Conservation (phyloP, 148 eudicot species). For the Suaeda aralocaspica region DNA sequence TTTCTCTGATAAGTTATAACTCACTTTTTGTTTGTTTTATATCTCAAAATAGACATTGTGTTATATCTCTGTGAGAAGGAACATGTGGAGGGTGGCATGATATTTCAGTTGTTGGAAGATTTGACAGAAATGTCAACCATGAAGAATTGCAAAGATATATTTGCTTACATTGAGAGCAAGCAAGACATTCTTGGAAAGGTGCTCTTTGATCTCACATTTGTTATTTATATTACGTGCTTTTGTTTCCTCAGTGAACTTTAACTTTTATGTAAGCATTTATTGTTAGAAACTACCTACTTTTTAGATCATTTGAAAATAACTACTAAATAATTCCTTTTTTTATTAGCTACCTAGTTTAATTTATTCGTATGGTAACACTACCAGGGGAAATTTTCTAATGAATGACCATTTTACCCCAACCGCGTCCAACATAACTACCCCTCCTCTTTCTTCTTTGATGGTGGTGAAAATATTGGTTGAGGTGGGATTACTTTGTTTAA, state of each 20-base stretch:
- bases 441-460: no score
- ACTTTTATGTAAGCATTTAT: no score
- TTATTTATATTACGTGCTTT: not conserved
- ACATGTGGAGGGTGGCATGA: constrained; percentile 97
- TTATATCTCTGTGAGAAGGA: constrained; percentile 97
- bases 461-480: no score
- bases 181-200: constrained; percentile 98
- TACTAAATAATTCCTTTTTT: no score
- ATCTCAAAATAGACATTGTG: constrained; percentile 60
- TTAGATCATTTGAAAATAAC: no score
- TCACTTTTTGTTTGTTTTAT: not conserved
- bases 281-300: no score
- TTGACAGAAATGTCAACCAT: constrained; percentile 99
- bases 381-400: no score
- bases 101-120: constrained; percentile 95
- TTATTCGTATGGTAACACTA: no score
- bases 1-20: not conserved
- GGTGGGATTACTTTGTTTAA: no score
- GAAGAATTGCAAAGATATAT: constrained; percentile 91
- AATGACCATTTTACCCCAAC: no score
- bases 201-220: not conserved
- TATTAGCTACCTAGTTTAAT: no score
- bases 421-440: no score
- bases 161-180: constrained; percentile 95
- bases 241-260: not conserved